Evolutionary conservation across 306 rosid species (phyloP).

Genomic region (Potentilla sterilis): DNA sequence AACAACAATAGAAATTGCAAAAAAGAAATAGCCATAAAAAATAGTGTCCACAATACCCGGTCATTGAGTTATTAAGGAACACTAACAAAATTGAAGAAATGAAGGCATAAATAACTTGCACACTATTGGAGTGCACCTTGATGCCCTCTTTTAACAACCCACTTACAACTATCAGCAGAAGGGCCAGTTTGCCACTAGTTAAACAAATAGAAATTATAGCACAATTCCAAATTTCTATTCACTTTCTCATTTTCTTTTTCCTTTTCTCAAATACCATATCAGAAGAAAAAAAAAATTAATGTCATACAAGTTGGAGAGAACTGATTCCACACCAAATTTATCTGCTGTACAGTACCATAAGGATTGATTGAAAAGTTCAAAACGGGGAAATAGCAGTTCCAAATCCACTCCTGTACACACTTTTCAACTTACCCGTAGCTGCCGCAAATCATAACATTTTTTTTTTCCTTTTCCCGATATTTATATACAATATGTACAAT

Average conservation of each 20-base stretch:
- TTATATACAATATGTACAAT: constrained; percentile 43
- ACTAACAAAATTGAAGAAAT: too few species aligned
- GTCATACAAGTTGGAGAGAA: constrained; percentile 27
- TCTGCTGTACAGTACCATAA: constrained; percentile 38
- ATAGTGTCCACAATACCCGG: too few species aligned
- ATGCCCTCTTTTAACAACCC: too few species aligned
- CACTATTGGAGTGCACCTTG: too few species aligned
- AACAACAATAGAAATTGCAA: too few species aligned
- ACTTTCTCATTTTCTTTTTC: neutral
- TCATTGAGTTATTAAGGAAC: too few species aligned
- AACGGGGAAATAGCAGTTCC: constrained; percentile 30
- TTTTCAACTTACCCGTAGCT: constrained; percentile 19
- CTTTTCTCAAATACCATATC: neutral
- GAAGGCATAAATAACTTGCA: too few species aligned
- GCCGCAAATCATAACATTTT: constrained; percentile 32
- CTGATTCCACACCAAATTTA: constrained; percentile 29
- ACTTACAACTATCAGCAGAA: neutral
- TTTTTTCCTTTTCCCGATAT: constrained; percentile 33
- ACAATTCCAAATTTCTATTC: neutral
- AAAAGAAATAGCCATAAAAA: too few species aligned
- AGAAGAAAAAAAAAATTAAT: constrained; percentile 17
- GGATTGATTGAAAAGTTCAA: constrained; percentile 33
- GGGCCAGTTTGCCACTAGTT: neutral
- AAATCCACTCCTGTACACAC: constrained; percentile 25
- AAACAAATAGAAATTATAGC: neutral